A percentile compares a stretch with the other conserved stretches of the same genome.
These are phyloP conservation scores for Brassica rapa DNA, from an alignment of 345 rosid species.

Conservation along the genomic window DNA sequence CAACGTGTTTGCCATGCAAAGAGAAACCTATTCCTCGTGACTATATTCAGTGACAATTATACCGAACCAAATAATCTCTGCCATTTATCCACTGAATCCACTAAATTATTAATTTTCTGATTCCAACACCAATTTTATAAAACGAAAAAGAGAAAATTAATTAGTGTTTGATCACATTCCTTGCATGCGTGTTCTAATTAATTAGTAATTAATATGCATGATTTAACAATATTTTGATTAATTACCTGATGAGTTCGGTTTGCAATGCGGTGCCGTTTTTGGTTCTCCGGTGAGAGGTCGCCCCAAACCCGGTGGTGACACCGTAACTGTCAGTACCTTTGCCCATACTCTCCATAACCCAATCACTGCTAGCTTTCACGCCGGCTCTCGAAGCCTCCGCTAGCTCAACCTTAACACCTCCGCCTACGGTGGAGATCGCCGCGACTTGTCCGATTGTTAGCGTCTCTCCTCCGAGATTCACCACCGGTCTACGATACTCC, in stretches of 20 bases:
- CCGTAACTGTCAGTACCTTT: constrained; percentile 75
- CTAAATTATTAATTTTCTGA: constrained; percentile 21
- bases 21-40: not conserved
- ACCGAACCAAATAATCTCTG: constrained; percentile 27
- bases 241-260: constrained; percentile 70
- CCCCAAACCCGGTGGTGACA: constrained; percentile 81
- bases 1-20: constrained; percentile 36
- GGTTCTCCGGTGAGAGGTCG: constrained; percentile 76
- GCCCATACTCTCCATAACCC: constrained; percentile 77
- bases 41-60: constrained; percentile 29
- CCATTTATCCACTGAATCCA: constrained; percentile 4
- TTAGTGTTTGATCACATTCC: constrained; percentile 9
- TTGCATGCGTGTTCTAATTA: not conserved
- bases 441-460: constrained; percentile 82
- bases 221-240: not conserved
- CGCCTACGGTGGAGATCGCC: constrained; percentile 45
- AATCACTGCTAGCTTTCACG: constrained; percentile 75
- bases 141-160: not conserved
- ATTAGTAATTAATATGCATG: not conserved
- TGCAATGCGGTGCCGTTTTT: constrained; percentile 68
- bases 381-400: constrained; percentile 55
- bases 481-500: constrained; percentile 59
- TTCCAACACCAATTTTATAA: not conserved
- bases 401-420: constrained; percentile 48
- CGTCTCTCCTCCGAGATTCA: constrained; percentile 66